Evolutionary conservation across 2,329 filamentous ascomycete species (phyloP).

Genomic region (Diaporthe longicolla): DNA sequence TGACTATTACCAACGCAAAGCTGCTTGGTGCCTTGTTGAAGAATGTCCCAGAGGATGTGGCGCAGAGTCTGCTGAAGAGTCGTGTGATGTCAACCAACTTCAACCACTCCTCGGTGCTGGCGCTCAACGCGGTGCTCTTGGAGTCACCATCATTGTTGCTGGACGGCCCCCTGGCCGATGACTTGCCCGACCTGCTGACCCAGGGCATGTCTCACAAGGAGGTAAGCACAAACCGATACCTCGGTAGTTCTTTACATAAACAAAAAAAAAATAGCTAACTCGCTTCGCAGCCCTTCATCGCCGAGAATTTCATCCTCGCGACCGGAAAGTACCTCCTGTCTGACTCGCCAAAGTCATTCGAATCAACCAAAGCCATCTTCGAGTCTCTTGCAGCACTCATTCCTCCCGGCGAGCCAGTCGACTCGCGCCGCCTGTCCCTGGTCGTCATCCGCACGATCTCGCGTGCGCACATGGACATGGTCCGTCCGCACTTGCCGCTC

Average conservation of each 20-base stretch:
- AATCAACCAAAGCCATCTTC: constrained; percentile 84
- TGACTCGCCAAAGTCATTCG: constrained; percentile 77
- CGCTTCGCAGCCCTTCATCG: constrained; percentile 77
- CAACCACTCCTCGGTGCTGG: constrained; percentile 84
- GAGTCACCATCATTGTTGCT: constrained; percentile 82
- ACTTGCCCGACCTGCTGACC: constrained; percentile 82
- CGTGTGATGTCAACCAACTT: constrained; percentile 84
- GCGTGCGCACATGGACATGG: constrained; percentile 82
- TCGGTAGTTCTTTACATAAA: background rate
- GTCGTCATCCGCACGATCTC: constrained; percentile 90
- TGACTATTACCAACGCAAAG: constrained; percentile 91
- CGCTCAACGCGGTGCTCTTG: constrained; percentile 88
- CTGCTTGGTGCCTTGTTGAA: constrained; percentile 91
- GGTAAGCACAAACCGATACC: constrained; percentile 64
- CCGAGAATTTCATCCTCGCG: constrained; percentile 90
- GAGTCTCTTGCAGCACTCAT: constrained; percentile 82
- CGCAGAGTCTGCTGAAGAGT: constrained; percentile 71
- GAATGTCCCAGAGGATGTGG: constrained; percentile 82
- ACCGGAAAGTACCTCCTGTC: constrained; percentile 90
- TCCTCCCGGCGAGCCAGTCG: constrained; percentile 81
- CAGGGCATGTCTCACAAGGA: constrained; percentile 84
- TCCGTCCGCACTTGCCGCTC: constrained; percentile 83
- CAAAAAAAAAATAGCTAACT: constrained; percentile 19
- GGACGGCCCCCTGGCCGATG: constrained; percentile 75
- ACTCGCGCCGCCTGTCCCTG: constrained; percentile 87